These are phyloP conservation scores for Volvariella surrecta DNA, from an alignment of 1,284 basidiomycete species.

Conservation along the genomic window DNA sequence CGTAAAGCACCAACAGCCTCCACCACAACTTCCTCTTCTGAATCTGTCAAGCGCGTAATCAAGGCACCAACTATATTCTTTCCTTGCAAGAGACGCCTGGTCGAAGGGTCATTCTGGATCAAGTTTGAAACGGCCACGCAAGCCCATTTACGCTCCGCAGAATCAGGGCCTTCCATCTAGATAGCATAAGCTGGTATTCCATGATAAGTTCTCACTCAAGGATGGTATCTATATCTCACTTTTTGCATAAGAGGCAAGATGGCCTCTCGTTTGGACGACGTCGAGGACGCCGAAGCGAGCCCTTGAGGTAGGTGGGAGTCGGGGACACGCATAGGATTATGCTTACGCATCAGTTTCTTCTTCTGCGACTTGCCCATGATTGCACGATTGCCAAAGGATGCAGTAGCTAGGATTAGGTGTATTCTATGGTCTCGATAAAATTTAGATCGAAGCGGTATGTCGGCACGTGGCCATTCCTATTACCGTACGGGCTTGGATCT, in stretches of 20 bases:
- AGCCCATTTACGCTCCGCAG: conserved; percentile 82
- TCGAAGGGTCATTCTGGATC: conserved; percentile 82
- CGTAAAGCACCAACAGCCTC: conserved; percentile 82
- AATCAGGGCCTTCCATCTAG: conserved; percentile 70
- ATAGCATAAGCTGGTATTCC: conserved; percentile 5
- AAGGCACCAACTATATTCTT: conserved; percentile 85
- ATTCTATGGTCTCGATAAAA: too few relatives aligned
- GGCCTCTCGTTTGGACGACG: conserved; percentile 67
- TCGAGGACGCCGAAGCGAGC: conserved; percentile 56
- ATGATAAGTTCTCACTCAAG: conserved; percentile 1
- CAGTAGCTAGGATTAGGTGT: too few relatives aligned
- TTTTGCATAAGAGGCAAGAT: conserved; percentile 85
- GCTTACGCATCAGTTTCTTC: conserved; percentile 69
- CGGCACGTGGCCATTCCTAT: too few relatives aligned
- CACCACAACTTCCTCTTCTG: conserved; percentile 78
- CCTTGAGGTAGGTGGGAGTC: conserved; percentile 83
- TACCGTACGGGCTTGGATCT: too few relatives aligned
- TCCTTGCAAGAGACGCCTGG: conserved; percentile 79
- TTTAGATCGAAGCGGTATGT: too few relatives aligned
- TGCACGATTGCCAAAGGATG: not conserved
- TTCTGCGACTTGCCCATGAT: conserved; percentile 87
- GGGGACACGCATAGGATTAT: conserved; percentile 87
- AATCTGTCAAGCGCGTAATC: conserved; percentile 78
- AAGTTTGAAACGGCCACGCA: conserved; percentile 88
- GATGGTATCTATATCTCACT: conserved; percentile 30